Percentiles rank a stretch among this genome's conserved stretches.
These are phyloP conservation scores for Coemansia sp. DNA, from an alignment of 192 early-diverging fungal species.

Conservation along the genomic window DNA sequence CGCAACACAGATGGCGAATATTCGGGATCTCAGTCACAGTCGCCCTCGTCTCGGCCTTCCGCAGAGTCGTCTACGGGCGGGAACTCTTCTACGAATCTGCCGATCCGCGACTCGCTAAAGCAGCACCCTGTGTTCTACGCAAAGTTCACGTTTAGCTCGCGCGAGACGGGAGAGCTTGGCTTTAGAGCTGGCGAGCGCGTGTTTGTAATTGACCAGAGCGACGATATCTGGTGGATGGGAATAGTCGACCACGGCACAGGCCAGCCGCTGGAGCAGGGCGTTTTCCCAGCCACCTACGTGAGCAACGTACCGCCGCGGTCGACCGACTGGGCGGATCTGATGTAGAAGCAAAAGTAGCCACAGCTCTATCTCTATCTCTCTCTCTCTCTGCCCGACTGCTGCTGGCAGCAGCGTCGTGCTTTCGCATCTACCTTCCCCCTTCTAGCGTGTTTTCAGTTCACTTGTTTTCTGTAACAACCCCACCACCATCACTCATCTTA, in stretches of 20 bases:
- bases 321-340: constrained; percentile 51
- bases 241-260: constrained; percentile 62
- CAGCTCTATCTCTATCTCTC: not conserved
- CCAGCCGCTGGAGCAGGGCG: constrained; percentile 64
- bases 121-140: constrained; percentile 66
- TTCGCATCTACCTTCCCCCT: not conserved
- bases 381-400: not conserved
- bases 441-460: not conserved
- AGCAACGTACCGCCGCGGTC: constrained; percentile 50
- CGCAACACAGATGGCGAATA: constrained; percentile 30
- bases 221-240: constrained; percentile 86
- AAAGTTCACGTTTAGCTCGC: constrained; percentile 71
- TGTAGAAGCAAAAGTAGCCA: constrained; percentile 13
- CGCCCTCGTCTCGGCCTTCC: constrained; percentile 46
- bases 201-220: constrained; percentile 74
- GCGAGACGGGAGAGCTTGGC: constrained; percentile 72
- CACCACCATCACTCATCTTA: not conserved
- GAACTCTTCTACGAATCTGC: constrained; percentile 32
- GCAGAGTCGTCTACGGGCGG: constrained; percentile 42
- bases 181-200: constrained; percentile 70
- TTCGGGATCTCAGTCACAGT: constrained; percentile 27
- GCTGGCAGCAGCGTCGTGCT: not conserved
- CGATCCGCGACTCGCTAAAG: constrained; percentile 57
- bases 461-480: not conserved
- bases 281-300: constrained; percentile 80